phyloP scores from a whole-genome alignment of 2,329 filamentous ascomycete genomes.

The Dactylellina parvicollis region DNA sequence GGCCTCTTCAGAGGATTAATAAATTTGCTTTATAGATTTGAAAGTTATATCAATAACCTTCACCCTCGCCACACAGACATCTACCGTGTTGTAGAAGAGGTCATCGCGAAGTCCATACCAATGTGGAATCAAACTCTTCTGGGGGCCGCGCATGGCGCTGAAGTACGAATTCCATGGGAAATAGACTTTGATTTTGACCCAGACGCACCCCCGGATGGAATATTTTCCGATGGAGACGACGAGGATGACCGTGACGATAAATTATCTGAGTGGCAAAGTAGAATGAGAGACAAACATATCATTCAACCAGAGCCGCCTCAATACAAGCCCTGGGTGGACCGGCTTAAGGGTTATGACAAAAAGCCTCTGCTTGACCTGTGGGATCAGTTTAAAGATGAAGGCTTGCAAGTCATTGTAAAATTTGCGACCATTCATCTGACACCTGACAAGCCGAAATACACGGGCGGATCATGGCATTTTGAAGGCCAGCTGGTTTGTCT shows the following conservation, averaged over 20 bases:
- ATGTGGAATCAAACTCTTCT: constrained; percentile 59
- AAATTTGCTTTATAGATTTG: constrained; percentile 58
- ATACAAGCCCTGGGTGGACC: constrained; percentile 55
- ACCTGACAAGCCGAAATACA: constrained; percentile 68
- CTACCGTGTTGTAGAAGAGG: constrained; percentile 61
- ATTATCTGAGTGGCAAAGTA: constrained; percentile 51
- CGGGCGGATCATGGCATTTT: constrained; percentile 68
- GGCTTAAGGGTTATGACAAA: background rate
- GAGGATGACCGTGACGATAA: constrained; percentile 32
- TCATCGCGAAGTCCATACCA: constrained; percentile 60
- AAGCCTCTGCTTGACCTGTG: background rate
- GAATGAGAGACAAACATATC: constrained; percentile 21
- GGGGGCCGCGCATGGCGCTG: constrained; percentile 54
- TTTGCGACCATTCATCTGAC: constrained; percentile 70
- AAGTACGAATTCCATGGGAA: constrained; percentile 47
- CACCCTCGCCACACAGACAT: constrained; percentile 61
- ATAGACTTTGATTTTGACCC: constrained; percentile 59
- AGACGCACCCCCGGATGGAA: constrained; percentile 11
- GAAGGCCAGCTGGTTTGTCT: constrained; percentile 63
- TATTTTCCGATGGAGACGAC: constrained; percentile 24
- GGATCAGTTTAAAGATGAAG: constrained; percentile 59
- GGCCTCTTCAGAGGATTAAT: constrained; percentile 33
- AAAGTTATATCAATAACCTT: constrained; percentile 65
- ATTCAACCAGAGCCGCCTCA: constrained; percentile 52
- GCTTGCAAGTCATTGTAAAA: constrained; percentile 73